These are phyloP conservation scores for Clavispora asparagi DNA, from an alignment of 805 yeast species.

Conservation along the genomic window DNA sequence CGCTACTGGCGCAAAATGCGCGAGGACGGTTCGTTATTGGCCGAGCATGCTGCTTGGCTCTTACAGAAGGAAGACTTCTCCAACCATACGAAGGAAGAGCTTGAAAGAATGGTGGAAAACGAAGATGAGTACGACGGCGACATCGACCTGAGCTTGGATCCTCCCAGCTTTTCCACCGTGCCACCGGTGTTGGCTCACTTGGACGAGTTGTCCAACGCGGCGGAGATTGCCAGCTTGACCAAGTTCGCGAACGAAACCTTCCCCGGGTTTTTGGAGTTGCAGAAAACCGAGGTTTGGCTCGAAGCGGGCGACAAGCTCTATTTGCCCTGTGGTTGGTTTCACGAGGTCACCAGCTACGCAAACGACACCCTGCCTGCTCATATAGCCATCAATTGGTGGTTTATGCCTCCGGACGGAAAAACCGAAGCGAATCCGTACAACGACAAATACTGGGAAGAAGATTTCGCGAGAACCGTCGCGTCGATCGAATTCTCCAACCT, in stretches of 20 bases:
- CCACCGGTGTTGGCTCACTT: slow-evolving; percentile 62
- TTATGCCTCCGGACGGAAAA: slow-evolving; percentile 52
- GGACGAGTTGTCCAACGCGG: slow-evolving; percentile 41
- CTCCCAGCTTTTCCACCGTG: slow-evolving; percentile 63
- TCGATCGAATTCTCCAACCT: slow-evolving; percentile 15
- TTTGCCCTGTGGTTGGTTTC: slow-evolving; percentile 79
- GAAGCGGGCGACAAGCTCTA: slow-evolving; percentile 64
- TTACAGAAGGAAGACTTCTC: slow-evolving; percentile 21
- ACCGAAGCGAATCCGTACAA: slow-evolving; percentile 31
- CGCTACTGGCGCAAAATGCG: slow-evolving; percentile 60
- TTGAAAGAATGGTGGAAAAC: slow-evolving; percentile 4
- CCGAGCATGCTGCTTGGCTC: slow-evolving; percentile 44
- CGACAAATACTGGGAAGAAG: slow-evolving; percentile 52
- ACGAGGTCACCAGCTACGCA: slow-evolving; percentile 69
- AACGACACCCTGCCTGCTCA: slow-evolving; percentile 34
- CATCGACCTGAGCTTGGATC: slow-evolving; percentile 32
- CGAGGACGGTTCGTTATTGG: slow-evolving; percentile 56
- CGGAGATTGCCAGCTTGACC: slow-evolving; percentile 22
- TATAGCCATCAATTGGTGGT: slow-evolving; percentile 72
- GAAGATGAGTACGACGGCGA: slow-evolving; percentile 6
- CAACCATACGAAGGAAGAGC: slow-evolving; percentile 4
- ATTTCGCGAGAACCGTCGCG: slow-evolving; percentile 40
- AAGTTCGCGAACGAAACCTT: slow-evolving; percentile 36
- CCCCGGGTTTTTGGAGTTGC: slow-evolving; percentile 43
- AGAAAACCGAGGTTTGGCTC: slow-evolving; percentile 42